phyloP scores from a whole-genome alignment of 208 protist species.

The Naegleria lovaniensis region DNA sequence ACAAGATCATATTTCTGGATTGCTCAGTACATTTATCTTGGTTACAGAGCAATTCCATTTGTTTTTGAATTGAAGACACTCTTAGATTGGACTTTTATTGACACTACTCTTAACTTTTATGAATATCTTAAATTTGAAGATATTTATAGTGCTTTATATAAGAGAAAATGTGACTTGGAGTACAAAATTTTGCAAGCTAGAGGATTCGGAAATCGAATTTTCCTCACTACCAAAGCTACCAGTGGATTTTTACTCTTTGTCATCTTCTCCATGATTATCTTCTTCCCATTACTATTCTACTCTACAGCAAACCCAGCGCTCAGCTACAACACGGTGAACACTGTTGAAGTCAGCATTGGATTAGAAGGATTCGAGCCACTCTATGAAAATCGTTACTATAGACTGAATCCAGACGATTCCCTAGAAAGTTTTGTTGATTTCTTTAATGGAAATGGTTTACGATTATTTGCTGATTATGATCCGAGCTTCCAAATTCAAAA shows the following conservation, averaged over 20 bases:
- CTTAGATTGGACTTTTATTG: constrained; percentile 64
- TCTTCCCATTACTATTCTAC: constrained; percentile 70
- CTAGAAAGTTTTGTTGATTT: not conserved
- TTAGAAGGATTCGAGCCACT: constrained; percentile 55
- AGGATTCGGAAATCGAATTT: not conserved
- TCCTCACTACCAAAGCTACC: not conserved
- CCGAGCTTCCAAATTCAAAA: not conserved
- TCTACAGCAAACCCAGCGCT: constrained; percentile 70
- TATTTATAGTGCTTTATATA: not conserved
- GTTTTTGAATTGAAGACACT: constrained; percentile 63
- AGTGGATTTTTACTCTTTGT: constrained; percentile 49
- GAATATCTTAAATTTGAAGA: constrained; percentile 72
- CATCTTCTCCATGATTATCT: constrained; percentile 58
- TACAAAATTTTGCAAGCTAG: not conserved
- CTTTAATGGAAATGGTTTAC: not conserved
- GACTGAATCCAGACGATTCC: not conserved
- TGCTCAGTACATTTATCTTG: constrained; percentile 47
- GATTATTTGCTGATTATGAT: not conserved
- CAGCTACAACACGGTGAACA: constrained; percentile 46
- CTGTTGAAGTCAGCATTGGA: constrained; percentile 48
- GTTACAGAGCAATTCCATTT: constrained; percentile 61
- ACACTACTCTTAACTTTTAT: constrained; percentile 57
- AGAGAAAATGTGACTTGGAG: constrained; percentile 4
- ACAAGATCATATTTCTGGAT: constrained; percentile 43
- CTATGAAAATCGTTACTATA: constrained; percentile 46